Conservation (phyloP, 2,329 filamentous ascomycete genomes). For the Canariomyces notabilis region DNA sequence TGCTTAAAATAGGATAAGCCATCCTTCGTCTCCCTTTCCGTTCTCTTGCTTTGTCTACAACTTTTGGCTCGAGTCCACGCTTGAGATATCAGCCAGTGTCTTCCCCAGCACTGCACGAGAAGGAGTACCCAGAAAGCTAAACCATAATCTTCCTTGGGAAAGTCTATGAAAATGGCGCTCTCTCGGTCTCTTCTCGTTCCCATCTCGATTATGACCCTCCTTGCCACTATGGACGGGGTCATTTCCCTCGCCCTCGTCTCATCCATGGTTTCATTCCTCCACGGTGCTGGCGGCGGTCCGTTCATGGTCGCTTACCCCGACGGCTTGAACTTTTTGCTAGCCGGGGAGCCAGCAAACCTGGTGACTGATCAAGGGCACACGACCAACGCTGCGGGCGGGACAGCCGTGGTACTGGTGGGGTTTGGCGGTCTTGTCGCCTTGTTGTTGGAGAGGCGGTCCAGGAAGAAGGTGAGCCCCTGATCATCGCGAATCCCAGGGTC, state of each 20-base stretch:
- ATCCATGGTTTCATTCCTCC: conserved; percentile 36
- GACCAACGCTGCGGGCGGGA: conserved; percentile 37
- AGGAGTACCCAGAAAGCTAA: neutral
- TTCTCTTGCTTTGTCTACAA: neutral
- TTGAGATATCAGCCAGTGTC: no score
- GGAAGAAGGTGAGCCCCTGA: conserved; percentile 8
- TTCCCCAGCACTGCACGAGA: neutral
- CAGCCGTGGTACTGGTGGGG: conserved; percentile 32
- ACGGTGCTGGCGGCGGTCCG: conserved; percentile 27
- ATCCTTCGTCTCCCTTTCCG: neutral
- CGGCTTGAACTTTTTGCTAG: conserved; percentile 25
- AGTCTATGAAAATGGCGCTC: neutral
- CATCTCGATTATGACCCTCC: conserved; percentile 26
- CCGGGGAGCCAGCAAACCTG: conserved; percentile 29
- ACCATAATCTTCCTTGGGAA: neutral
- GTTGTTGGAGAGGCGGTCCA: conserved; percentile 23
- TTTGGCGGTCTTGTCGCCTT: conserved; percentile 32
- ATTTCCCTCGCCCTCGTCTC: conserved; percentile 37
- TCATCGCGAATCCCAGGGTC: neutral
- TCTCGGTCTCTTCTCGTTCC: conserved; percentile 3
- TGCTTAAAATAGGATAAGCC: neutral
- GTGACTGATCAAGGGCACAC: conserved; percentile 39
- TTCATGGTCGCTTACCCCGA: conserved; percentile 24
- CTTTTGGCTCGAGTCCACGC: neutral
- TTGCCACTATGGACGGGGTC: conserved; percentile 34